These are phyloP conservation scores for Cicer judaicum DNA, from an alignment of 306 rosid species.

Conservation along the genomic window DNA sequence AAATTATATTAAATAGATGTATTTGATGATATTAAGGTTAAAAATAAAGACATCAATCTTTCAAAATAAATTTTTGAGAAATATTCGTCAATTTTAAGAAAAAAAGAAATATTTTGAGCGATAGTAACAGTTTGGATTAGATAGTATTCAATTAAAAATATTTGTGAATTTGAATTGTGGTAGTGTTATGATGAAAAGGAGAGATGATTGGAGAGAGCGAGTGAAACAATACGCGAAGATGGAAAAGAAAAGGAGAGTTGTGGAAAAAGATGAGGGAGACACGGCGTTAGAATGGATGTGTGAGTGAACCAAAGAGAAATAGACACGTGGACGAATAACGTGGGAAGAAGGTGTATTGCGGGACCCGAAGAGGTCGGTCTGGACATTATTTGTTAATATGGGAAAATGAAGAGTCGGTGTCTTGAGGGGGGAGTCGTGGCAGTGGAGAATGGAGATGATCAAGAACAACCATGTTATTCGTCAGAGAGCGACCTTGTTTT, in stretches of 20 bases:
- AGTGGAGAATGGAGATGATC: not conserved
- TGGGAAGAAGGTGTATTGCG: constrained; percentile 13
- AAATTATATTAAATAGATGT: no score
- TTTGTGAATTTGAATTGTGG: no score
- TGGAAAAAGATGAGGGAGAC: constrained; percentile 30
- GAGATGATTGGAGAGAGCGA: constrained; percentile 17
- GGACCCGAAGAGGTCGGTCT: constrained; percentile 30
- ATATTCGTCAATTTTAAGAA: no score
- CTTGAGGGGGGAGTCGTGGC: constrained; percentile 19
- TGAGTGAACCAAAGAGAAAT: not conserved
- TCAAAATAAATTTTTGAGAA: no score
- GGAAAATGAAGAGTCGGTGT: constrained; percentile 19
- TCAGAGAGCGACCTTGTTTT: constrained; percentile 32
- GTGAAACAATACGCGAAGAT: not conserved
- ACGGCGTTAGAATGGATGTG: constrained; percentile 1
- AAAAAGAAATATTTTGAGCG: no score
- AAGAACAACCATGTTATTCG: not conserved
- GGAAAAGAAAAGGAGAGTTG: not conserved
- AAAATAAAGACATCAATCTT: no score
- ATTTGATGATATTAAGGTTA: no score
- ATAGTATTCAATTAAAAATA: no score
- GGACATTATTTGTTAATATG: not conserved
- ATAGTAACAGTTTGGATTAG: no score
- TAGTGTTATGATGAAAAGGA: no score
- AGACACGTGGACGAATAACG: constrained; percentile 40